Conservation (phyloP, 148 eudicot genomes). For the Camellia japonica region DNA sequence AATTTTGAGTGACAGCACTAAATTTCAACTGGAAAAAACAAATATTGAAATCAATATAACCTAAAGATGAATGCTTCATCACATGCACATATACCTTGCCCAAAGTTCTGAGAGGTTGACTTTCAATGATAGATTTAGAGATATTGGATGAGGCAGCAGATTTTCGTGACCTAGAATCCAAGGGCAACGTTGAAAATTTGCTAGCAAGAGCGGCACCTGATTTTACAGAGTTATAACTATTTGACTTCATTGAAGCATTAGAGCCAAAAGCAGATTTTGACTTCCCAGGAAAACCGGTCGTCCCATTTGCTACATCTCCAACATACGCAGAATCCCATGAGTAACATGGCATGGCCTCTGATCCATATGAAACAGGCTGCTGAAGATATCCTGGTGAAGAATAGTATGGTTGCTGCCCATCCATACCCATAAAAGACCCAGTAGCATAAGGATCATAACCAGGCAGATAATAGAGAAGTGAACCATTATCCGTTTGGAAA, state of each 20-base stretch:
- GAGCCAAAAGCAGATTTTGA: slow-evolving; percentile 25
- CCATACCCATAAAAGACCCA: slow-evolving; percentile 47
- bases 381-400: slow-evolving; percentile 48
- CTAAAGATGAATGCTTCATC: background rate
- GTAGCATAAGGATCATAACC: slow-evolving; percentile 61
- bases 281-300: slow-evolving; percentile 18
- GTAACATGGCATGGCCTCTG: slow-evolving; percentile 58
- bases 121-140: slow-evolving; percentile 39
- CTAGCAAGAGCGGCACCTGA: slow-evolving; percentile 22
- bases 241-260: slow-evolving; percentile 33
- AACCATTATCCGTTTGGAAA: slow-evolving; percentile 48
- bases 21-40: background rate
- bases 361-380: slow-evolving; percentile 49
- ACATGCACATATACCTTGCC: slow-evolving; percentile 30
- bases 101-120: slow-evolving; percentile 36
- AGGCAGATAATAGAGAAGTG: slow-evolving; percentile 59
- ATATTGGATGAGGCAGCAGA: slow-evolving; percentile 32
- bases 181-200: slow-evolving; percentile 33
- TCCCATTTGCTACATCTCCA: slow-evolving; percentile 23
- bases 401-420: slow-evolving; percentile 55
- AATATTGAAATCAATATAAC: background rate
- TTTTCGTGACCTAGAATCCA: slow-evolving; percentile 45
- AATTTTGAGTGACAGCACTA: background rate
- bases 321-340: slow-evolving; percentile 45
- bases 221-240: slow-evolving; percentile 42